These are phyloP conservation scores for Exsudoporus frostii DNA, from an alignment of 768 basidiomycete species.

Conservation along the genomic window DNA sequence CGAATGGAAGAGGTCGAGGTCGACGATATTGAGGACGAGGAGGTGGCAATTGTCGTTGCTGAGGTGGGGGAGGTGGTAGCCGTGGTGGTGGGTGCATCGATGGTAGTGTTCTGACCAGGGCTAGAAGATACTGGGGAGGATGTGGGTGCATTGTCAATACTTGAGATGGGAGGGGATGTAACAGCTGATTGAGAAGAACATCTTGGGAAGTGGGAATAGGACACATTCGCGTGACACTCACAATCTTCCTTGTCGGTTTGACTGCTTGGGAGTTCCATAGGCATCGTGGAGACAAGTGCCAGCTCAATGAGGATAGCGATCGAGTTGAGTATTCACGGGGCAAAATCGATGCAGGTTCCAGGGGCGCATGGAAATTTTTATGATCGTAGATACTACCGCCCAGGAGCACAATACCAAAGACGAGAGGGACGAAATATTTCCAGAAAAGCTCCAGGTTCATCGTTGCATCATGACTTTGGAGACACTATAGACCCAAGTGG, in stretches of 20 bases:
- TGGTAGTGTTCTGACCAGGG: neutral
- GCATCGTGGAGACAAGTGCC: conserved; percentile 55
- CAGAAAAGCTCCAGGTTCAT: conserved; percentile 63
- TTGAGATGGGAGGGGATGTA: conserved; percentile 1
- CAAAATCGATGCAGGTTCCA: conserved; percentile 35
- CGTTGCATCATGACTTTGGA: conserved; percentile 56
- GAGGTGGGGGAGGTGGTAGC: conserved; percentile 1
- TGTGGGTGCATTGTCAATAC: conserved; percentile 15
- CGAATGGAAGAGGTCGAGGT: neutral
- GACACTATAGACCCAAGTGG: conserved; percentile 66
- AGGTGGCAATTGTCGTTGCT: neutral
- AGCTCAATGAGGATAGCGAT: conserved; percentile 42
- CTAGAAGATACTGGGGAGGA: conserved; percentile 1
- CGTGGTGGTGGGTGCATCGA: neutral
- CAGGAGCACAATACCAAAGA: conserved; percentile 45
- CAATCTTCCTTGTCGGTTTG: conserved; percentile 55
- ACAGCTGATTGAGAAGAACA: too few species aligned
- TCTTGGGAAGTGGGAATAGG: too few species aligned
- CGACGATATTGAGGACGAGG: neutral
- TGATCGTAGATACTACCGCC: conserved; percentile 55
- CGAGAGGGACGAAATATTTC: conserved; percentile 51
- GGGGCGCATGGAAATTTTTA: conserved; percentile 39
- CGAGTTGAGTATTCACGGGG: conserved; percentile 40
- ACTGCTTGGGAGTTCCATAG: conserved; percentile 59
- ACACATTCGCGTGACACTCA: conserved; percentile 38